A percentile compares a stretch with the other conserved stretches of the same genome.
Evolutionary conservation across 2,329 filamentous ascomycete genomes (phyloP).

Genomic region (Paraphaeosphaeria minitans): DNA sequence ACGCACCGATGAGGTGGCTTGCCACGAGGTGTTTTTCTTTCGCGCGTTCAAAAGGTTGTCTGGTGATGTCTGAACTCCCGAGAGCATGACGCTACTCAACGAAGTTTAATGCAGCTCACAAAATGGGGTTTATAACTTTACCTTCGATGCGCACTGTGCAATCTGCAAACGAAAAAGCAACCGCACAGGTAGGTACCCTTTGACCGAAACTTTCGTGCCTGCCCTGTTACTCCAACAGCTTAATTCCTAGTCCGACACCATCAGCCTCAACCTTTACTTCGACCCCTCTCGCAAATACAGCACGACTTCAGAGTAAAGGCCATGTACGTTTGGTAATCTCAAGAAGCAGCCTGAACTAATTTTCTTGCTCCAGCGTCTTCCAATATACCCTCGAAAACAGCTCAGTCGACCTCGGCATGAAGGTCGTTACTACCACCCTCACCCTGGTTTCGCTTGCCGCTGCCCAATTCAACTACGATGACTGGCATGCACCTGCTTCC

Average conservation of each 20-base stretch:
- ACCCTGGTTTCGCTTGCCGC: not conserved
- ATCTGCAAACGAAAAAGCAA: too few relatives aligned
- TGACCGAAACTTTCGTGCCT: not conserved
- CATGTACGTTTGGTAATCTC: not conserved
- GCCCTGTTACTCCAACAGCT: not conserved
- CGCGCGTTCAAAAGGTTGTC: not conserved
- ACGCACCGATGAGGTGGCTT: too few relatives aligned
- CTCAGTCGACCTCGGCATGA: conserved; percentile 1
- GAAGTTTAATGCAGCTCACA: not conserved
- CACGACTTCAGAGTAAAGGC: not conserved
- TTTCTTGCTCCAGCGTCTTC: not conserved
- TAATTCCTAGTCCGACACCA: not conserved
- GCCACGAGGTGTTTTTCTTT: conserved; percentile 2
- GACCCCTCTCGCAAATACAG: not conserved
- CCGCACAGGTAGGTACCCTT: too few relatives aligned
- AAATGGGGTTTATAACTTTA: not conserved
- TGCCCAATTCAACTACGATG: conserved; percentile 5
- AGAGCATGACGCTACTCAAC: not conserved
- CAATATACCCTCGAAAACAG: not conserved
- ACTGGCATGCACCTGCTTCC: conserved; percentile 10
- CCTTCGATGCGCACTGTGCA: not conserved
- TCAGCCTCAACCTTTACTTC: not conserved
- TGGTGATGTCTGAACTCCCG: not conserved
- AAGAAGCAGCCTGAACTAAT: not conserved
- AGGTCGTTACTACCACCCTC: not conserved